Base-by-base conservation (phyloP, 768 basidiomycete species). In the Hemileccinum impolitum region DNA sequence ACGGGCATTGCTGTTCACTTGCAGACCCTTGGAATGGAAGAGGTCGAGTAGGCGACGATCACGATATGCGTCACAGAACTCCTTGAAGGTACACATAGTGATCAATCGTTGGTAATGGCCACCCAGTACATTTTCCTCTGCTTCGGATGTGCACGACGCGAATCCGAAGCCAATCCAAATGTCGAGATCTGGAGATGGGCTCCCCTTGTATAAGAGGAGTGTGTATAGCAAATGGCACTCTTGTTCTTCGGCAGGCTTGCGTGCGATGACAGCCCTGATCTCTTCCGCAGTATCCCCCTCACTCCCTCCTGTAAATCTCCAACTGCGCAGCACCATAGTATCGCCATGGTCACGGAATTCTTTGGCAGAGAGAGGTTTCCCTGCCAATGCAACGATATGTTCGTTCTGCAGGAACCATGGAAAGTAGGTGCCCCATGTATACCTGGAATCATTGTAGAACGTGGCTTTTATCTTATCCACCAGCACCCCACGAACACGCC, bases 351-450 rank as follows among this genome's bases (percentile, higher is more conserved):
- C 37, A 5, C 17, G 34, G 4, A 18, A 15, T 13, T 31, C 25
- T 12, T 34, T 18, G 6, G 10, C 17, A 3, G 36, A 25, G 7
- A 35, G 21, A 5, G 37, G 25, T 17, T 47, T 17, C 14, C 38
- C 39, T 11, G 68, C 59, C 32, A 15, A 12, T 21, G 43, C 34
- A 35, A 73, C 36, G 8, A 73, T 49, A 39, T 63, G 52, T 39
- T 68, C 61, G 50, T 74, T 67, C 28, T 66, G 18, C 36, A 70
- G 52, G 47, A 73, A 70, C 72, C 72, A 71, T 2, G 64, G 41
- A 42, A 68, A 72, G 51, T 67, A 70, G 14, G 14, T 44, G 15
- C 68, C 71, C 44, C 65, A 55, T 17, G 8, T 9, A n/a, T 21
- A 2, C 9, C 40, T 32, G 1, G 69, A 8, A 68, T n/a, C 10